Conservation (phyloP, 2,329 filamentous ascomycete species). For the Talaromyces sp. region DNA sequence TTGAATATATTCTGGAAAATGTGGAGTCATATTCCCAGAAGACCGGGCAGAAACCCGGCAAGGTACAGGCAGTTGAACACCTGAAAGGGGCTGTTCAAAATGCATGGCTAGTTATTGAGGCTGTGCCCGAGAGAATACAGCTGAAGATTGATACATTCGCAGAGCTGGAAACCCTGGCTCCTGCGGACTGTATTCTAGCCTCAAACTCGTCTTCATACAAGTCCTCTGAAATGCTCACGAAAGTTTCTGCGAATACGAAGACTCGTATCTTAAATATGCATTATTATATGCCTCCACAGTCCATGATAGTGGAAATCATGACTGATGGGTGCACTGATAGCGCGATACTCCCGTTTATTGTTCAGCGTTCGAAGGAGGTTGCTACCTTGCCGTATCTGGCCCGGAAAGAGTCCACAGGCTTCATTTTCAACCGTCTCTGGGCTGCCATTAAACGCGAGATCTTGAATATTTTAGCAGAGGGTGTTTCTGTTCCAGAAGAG, state of each 20-base stretch:
- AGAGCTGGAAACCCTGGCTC: constrained; percentile 37
- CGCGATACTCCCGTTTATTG: constrained; percentile 45
- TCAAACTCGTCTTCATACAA: constrained; percentile 53
- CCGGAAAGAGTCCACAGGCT: constrained; percentile 47
- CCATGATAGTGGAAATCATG: constrained; percentile 51
- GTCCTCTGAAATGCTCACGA: constrained; percentile 45
- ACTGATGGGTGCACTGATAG: constrained; percentile 43
- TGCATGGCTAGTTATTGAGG: constrained; percentile 2
- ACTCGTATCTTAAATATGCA: constrained; percentile 48
- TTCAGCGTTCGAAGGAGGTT: constrained; percentile 34
- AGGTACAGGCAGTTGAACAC: neutral
- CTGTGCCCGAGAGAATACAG: neutral
- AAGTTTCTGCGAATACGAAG: constrained; percentile 35
- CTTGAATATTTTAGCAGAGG: constrained; percentile 48
- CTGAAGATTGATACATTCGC: constrained; percentile 1
- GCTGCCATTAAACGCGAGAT: constrained; percentile 53
- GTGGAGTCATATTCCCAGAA: neutral
- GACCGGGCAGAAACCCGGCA: neutral
- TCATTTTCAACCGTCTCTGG: constrained; percentile 56
- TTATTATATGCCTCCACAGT: constrained; percentile 48
- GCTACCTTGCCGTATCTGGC: constrained; percentile 42
- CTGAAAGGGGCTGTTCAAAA: neutral
- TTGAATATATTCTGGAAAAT: neutral
- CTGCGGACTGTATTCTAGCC: constrained; percentile 45
- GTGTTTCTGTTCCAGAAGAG: constrained; percentile 45